These are phyloP conservation scores for Fusarium sp. DNA, from an alignment of 2,329 filamentous ascomycete genomes.

Conservation along the genomic window DNA sequence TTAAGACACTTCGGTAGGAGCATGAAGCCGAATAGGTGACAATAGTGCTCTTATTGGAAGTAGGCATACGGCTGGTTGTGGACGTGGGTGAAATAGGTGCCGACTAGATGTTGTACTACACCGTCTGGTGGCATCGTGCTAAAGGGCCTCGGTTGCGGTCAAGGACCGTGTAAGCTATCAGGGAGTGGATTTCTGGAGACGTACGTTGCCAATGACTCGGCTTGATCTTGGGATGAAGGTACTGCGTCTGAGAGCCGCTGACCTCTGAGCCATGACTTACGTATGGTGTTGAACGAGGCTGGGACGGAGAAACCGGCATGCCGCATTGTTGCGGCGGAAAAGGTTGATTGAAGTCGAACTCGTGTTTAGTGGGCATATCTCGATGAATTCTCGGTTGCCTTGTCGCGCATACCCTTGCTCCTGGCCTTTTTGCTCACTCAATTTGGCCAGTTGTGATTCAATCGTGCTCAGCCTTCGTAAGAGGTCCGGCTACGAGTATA, in stretches of 20 bases:
- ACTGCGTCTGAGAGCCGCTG: not conserved
- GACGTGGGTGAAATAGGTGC: not conserved
- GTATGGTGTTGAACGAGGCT: not conserved
- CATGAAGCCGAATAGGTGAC: not conserved
- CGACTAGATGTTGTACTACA: not conserved
- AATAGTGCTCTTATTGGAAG: not conserved
- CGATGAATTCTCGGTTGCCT: rapidly evolving
- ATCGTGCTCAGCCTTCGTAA: not conserved
- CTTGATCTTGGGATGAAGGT: not conserved
- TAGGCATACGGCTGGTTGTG: not conserved
- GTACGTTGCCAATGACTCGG: not conserved
- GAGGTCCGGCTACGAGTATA: not conserved
- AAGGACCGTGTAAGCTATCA: rapidly evolving
- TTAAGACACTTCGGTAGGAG: not conserved
- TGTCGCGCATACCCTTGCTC: not conserved
- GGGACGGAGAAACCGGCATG: not conserved
- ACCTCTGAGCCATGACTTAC: not conserved
- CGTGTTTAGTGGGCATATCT: rapidly evolving
- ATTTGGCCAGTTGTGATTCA: not conserved
- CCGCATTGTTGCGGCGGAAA: not conserved
- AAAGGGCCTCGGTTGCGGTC: not conserved
- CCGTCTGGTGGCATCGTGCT: not conserved
- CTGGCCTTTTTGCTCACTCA: not conserved
- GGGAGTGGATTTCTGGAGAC: rapidly evolving
- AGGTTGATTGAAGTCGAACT: not conserved